Evolutionary conservation across 148 eudicot species (phyloP).

Genomic region (Rheum nobile): DNA sequence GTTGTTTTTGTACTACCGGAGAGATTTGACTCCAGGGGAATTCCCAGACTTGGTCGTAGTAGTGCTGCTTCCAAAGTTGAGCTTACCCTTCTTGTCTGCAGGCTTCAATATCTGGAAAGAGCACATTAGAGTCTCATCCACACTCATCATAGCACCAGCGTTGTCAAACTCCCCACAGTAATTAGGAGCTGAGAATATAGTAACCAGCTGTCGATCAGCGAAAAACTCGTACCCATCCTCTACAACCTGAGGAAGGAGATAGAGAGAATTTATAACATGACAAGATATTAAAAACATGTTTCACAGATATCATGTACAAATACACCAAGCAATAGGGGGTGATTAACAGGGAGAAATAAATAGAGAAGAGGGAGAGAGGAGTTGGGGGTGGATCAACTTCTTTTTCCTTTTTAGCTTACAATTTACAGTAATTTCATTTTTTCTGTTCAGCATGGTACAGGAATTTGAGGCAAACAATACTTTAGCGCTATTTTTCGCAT

Average conservation of each 20-base stretch:
- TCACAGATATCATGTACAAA: not conserved
- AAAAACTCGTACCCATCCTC: constrained; percentile 55
- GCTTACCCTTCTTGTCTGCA: constrained; percentile 34
- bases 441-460: not conserved
- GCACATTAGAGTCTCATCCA: constrained; percentile 53
- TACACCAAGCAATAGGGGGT: not conserved
- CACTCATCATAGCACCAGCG: constrained; percentile 62
- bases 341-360: not conserved
- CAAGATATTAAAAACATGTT: not conserved
- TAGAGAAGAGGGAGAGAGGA: not conserved
- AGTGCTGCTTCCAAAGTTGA: constrained; percentile 41
- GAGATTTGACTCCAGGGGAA: not conserved
- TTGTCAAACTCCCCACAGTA: constrained; percentile 47
- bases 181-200: constrained; percentile 37
- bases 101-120: constrained; percentile 56
- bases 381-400: not conserved
- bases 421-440: not conserved
- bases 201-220: constrained; percentile 40
- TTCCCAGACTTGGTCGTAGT: constrained; percentile 21
- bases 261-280: not conserved
- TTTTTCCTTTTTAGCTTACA: not conserved
- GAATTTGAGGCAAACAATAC: not conserved
- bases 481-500: not conserved
- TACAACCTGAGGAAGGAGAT: constrained; percentile 29
- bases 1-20: not conserved